Conservation (phyloP, 345 rosid species). For the Gossypioides kirkii region DNA sequence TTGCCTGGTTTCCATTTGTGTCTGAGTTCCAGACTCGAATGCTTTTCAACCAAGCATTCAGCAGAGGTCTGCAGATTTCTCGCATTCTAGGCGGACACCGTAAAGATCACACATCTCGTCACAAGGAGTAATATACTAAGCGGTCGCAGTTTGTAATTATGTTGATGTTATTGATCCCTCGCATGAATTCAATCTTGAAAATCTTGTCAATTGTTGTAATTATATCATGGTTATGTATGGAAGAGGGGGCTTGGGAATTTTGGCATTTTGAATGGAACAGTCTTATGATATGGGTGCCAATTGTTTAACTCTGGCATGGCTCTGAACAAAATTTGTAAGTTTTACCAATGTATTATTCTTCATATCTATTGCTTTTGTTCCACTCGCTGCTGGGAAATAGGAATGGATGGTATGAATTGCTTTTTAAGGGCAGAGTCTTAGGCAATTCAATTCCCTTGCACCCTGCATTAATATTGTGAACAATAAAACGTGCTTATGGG, state of each 20-base stretch:
- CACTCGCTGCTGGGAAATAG: not conserved
- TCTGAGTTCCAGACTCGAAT: slow-evolving; percentile 98
- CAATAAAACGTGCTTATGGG: too few species aligned
- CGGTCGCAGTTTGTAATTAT: not conserved
- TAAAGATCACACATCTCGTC: slow-evolving; percentile 72
- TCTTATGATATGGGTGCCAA: not conserved
- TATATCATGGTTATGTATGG: not conserved
- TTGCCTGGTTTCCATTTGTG: slow-evolving; percentile 98
- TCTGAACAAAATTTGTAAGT: too few species aligned
- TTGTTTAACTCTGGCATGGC: too few species aligned
- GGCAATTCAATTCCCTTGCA: too few species aligned
- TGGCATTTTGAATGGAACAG: not conserved
- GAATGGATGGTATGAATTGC: not conserved
- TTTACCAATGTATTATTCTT: not conserved
- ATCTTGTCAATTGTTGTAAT: not conserved
- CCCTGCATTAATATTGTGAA: too few species aligned
- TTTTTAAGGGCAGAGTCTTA: too few species aligned
- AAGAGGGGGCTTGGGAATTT: not conserved
- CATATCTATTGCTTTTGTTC: not conserved
- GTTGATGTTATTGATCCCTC: not conserved
- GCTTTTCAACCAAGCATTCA: slow-evolving; percentile 98
- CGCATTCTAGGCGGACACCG: slow-evolving; percentile 96
- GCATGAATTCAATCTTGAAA: not conserved
- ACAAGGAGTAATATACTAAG: slow-evolving; percentile 49
- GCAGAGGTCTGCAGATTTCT: slow-evolving; percentile 95